phyloP scores from a whole-genome alignment of 306 rosid genomes.

The Vicia faba region DNA sequence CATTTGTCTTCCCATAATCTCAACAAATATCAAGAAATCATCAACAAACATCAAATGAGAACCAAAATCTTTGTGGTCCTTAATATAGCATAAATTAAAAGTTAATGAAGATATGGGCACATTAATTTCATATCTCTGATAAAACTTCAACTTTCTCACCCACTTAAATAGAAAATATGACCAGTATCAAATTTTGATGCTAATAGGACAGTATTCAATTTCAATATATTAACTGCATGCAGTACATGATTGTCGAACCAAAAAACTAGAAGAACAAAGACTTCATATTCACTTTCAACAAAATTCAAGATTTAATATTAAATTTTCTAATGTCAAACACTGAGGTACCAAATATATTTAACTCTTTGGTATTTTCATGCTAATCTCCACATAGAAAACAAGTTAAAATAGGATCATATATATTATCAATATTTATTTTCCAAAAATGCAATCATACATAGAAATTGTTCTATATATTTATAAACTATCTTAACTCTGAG shows the following conservation, averaged over 20 bases:
- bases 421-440: background rate
- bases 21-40: too few species aligned
- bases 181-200: background rate
- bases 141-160: too few species aligned
- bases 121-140: too few species aligned
- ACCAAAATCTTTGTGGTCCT: too few species aligned
- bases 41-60: too few species aligned
- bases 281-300: slow-evolving; percentile 30
- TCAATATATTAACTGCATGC: background rate
- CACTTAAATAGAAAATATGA: background rate
- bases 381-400: too few species aligned
- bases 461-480: too few species aligned
- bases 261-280: slow-evolving; percentile 17
- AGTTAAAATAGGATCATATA: background rate
- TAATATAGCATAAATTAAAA: too few species aligned
- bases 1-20: too few species aligned
- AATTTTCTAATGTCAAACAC: background rate
- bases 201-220: background rate
- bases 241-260: background rate
- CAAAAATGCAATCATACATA: background rate
- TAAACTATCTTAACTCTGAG: slow-evolving; percentile 1
- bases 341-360: too few species aligned
- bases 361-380: too few species aligned
- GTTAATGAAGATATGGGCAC: too few species aligned
- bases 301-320: slow-evolving; percentile 18